Conservation (phyloP, 1,139 yeast species). For the Hansenula sp. region DNA sequence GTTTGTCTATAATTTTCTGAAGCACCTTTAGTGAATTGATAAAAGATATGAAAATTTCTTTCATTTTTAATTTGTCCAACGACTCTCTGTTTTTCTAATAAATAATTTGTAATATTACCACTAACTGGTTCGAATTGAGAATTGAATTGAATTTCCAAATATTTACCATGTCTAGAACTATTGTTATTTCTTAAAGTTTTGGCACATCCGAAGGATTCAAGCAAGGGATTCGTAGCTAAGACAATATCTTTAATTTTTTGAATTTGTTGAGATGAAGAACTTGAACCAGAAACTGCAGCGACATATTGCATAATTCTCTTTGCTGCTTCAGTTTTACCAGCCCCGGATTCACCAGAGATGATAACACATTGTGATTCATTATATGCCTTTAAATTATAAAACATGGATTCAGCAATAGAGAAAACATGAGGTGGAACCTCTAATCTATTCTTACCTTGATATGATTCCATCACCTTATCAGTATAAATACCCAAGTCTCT, state of each 20-base stretch:
- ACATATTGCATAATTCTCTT: slow-evolving; percentile 98
- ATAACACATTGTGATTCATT: slow-evolving; percentile 97
- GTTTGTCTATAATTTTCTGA: slow-evolving; percentile 77
- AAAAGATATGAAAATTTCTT: slow-evolving; percentile 95
- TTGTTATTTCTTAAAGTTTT: slow-evolving; percentile 94
- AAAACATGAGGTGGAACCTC: slow-evolving; percentile 99
- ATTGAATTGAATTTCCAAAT: slow-evolving; percentile 87
- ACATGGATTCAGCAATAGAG: slow-evolving; percentile 97
- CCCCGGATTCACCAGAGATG: slow-evolving; percentile 98
- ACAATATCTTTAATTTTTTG: slow-evolving; percentile 95
- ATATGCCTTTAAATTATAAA: slow-evolving; percentile 90
- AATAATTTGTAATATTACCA: slow-evolving; percentile 92
- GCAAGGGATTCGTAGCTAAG: slow-evolving; percentile 91
- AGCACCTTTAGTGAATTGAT: slow-evolving; percentile 92
- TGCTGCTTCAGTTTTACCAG: slow-evolving; percentile 99
- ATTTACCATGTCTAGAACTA: slow-evolving; percentile 97
- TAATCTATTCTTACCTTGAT: slow-evolving; percentile 87
- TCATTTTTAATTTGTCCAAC: slow-evolving; percentile 91
- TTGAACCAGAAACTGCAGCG: slow-evolving; percentile 73
- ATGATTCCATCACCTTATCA: slow-evolving; percentile 64
- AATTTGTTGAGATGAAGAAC: slow-evolving; percentile 55
- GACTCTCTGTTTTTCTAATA: slow-evolving; percentile 92
- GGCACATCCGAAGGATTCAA: slow-evolving; percentile 98
- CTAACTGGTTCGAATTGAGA: slow-evolving; percentile 83
- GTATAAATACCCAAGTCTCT: slow-evolving; percentile 95